phyloP scores from a whole-genome alignment of 2,329 filamentous ascomycete genomes.

The Apiospora saccharicola region DNA sequence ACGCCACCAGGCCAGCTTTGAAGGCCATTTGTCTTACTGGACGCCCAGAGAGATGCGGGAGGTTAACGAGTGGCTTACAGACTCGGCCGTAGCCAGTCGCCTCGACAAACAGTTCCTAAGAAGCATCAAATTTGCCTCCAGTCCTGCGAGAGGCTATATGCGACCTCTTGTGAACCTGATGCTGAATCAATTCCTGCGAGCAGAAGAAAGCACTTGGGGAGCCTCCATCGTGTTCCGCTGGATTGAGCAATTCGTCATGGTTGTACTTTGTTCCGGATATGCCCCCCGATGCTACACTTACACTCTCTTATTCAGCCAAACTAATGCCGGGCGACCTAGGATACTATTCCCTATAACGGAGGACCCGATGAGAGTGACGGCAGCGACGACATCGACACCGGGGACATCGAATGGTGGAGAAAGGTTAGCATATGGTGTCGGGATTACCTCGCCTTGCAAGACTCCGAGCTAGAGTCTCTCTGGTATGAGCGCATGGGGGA shows the following conservation, averaged over 20 bases:
- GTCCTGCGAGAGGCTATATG: slow-evolving; percentile 29
- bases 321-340: background rate
- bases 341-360: background rate
- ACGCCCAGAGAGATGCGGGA: slow-evolving; percentile 29
- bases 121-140: slow-evolving; percentile 28
- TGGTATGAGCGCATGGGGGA: background rate
- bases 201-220: background rate
- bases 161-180: background rate
- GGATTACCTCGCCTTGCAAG: background rate
- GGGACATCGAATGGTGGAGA: background rate
- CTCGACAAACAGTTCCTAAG: slow-evolving; percentile 34
- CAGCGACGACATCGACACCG: background rate
- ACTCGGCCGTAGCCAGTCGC: slow-evolving; percentile 32
- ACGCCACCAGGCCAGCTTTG: slow-evolving; percentile 31
- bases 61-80: slow-evolving; percentile 34
- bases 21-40: slow-evolving; percentile 27
- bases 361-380: background rate
- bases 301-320: background rate
- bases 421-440: background rate
- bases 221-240: background rate
- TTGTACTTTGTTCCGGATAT: background rate
- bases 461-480: background rate
- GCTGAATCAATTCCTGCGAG: background rate
- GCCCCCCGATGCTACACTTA: background rate
- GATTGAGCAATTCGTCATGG: background rate